Evolutionary conservation across 148 eudicot species (phyloP), one percentile per base, ranked within the genome.

Genomic region (Rhododendron kiyosumense): DNA sequence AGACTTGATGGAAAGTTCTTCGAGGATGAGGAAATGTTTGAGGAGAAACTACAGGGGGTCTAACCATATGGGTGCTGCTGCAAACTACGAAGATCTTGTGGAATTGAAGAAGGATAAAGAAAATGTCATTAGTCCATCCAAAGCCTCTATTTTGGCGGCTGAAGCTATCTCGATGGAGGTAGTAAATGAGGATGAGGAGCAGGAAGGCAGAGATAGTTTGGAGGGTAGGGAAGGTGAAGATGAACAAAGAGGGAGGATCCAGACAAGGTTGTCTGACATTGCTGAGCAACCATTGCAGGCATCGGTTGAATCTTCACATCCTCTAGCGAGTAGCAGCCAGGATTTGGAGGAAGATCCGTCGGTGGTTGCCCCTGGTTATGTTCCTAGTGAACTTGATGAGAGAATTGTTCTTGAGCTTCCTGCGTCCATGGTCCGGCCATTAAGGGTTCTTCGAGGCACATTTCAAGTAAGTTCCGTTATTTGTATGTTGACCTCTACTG

Each of bases 321-420:
- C 89, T 81, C 93, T 88, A 87, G 83, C 84, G 86, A 89, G 88
- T 81, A 86, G 90, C 73, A 89, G 90, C 85, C 94, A 90, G 74
- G 96, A 89, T 36, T 81, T 92, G 83, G 88, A 86, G 81, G 90
- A 93, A 67, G 93, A 90, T 86, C 84, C 92, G 79, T 89, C 94
- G n/a, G 92, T 89, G 24, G 89, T 93, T 86, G 93, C 98, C 67
- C 95, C 97, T 84, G 98, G 98, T 43, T 95, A 97, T 94, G 96
- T 97, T 85, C 98, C 95, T 65, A 92, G 94, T 84, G 98, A 94
- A 88, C 92, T 88, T 59, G 94, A 94, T 91, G 99, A 97, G 89
- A 93, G 96, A 90, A 94, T 97, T 86, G 88, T 95, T 87, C 93
- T 95, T 91, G 99, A 97, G 91, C 93, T 97, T 86, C 95, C 96